A percentile compares a stretch with the other conserved stretches of the same genome.
Conservation (phyloP, 2,329 filamentous ascomycete genomes). For the Tolypocladium amazonense region DNA sequence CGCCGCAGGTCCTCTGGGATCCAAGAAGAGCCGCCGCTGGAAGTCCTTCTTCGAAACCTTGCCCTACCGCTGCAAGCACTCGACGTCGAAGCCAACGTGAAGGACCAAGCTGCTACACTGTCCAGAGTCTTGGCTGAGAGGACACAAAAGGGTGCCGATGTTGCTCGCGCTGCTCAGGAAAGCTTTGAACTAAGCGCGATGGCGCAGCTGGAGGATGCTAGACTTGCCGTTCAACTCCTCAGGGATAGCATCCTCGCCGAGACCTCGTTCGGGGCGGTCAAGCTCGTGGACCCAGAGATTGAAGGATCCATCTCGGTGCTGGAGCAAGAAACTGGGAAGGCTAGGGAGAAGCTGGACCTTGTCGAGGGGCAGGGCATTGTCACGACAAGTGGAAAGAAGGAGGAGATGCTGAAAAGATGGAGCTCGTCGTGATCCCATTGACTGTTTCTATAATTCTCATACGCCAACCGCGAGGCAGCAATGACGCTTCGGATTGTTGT, state of each 20-base stretch:
- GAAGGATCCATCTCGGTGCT: conserved; percentile 38
- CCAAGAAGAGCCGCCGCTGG: conserved; percentile 27
- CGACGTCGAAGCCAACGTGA: conserved; percentile 13
- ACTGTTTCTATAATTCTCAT: neutral
- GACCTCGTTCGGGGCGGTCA: conserved; percentile 35
- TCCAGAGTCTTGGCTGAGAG: conserved; percentile 28
- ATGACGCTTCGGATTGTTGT: neutral
- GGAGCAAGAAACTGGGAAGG: conserved; percentile 30
- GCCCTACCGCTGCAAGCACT: conserved; percentile 29
- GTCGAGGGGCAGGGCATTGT: conserved; percentile 25
- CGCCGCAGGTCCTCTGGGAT: conserved; percentile 26
- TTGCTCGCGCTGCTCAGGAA: conserved; percentile 35
- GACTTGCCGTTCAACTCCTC: conserved; percentile 36
- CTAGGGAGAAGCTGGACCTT: conserved; percentile 25
- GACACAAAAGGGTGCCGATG: conserved; percentile 28
- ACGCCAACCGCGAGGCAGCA: neutral
- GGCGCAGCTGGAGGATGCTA: conserved; percentile 34
- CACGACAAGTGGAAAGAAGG: conserved; percentile 33
- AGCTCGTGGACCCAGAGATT: conserved; percentile 41
- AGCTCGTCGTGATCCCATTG: neutral
- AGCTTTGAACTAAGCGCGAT: conserved; percentile 34
- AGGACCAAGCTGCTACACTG: conserved; percentile 19
- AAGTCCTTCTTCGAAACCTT: conserved; percentile 37
- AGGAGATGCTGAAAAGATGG: conserved; percentile 33
- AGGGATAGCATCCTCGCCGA: conserved; percentile 43